These are phyloP conservation scores for Solanum raphanifolium DNA, from an alignment of 257 asterid genomes.

Conservation along the genomic window DNA sequence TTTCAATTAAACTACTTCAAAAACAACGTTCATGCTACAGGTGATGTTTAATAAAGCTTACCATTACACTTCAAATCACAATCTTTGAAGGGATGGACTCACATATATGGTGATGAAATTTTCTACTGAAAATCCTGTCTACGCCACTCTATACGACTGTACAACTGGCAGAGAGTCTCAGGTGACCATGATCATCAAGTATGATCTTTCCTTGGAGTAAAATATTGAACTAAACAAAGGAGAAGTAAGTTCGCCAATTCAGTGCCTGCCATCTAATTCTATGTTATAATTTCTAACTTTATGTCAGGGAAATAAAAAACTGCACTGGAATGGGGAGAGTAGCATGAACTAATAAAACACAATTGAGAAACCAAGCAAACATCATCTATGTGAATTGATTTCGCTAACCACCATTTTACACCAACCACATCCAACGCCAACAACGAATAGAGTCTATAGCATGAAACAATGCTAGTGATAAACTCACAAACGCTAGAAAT, in stretches of 20 bases:
- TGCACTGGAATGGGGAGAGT: neutral
- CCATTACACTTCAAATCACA: neutral
- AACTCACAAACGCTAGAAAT: neutral
- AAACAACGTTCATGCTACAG: neutral
- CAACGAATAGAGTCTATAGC: neutral
- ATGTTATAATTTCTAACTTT: neutral
- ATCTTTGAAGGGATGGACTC: neutral
- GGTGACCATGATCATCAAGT: neutral
- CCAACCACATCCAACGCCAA: neutral
- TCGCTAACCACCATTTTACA: neutral
- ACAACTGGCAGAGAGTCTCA: neutral
- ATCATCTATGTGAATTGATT: neutral
- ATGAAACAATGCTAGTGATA: neutral
- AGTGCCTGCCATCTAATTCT: neutral
- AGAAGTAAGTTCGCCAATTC: neutral
- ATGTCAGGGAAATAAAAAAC: neutral
- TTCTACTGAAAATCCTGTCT: neutral
- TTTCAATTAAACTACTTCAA: neutral
- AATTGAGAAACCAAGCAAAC: neutral
- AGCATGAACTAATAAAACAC: neutral
- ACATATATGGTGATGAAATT: neutral
- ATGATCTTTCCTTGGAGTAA: neutral
- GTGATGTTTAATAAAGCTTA: neutral
- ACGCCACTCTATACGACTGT: neutral
- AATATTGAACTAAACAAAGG: neutral